Base-by-base conservation (phyloP, 345 rosid species). In the Cardamine occulta region DNA sequence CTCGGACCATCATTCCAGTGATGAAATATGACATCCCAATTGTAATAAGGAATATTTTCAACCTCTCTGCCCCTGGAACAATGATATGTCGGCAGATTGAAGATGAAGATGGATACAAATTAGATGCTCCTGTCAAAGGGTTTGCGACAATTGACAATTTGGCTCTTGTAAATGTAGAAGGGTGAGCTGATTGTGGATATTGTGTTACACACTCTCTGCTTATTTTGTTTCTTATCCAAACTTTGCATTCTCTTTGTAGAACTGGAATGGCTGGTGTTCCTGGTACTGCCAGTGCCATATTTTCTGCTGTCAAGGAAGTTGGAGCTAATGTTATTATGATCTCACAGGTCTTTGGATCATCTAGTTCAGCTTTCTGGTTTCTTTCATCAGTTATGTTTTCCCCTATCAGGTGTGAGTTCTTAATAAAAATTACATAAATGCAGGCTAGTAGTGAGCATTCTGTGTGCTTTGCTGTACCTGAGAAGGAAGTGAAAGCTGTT, bases 221-320 rank as follows among this genome's bases (percentile, higher is more conserved):
- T 23, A 32, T 59, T 73, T 2, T 59, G 44, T 73, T 42, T 73
- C 48, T 72, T 73, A 69, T 37, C 35, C 21, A 57, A 55, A 60
- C 72, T 68, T 63, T 42, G 52, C 23, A 63, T 39, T 72, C 57
- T 68, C 15, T 75, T 59, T 68, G 72, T 80, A 94, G 97, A 82
- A 94, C 98, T 80, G 97, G 98, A 84, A 88, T 94, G 98, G 97
- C 94, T 83, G 99, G 99, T 77, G 93, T 95, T 82, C 99, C 99
- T 26, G 97, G 99, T 78, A 94, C 99, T 47, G 92, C 97, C 59
- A 88, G 87, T 82, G 90, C 86, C 56, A 95, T 95, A 70, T 92
- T 95, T 83, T 84, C 96, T 82, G 93, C 91, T 66, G 99, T 88
- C 81, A 91, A 92, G 81, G 99, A 92, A 79, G 99, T 94, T 70